phyloP scores from a whole-genome alignment of 2,329 filamentous ascomycete genomes.

The Fusarium sulawesiense region DNA sequence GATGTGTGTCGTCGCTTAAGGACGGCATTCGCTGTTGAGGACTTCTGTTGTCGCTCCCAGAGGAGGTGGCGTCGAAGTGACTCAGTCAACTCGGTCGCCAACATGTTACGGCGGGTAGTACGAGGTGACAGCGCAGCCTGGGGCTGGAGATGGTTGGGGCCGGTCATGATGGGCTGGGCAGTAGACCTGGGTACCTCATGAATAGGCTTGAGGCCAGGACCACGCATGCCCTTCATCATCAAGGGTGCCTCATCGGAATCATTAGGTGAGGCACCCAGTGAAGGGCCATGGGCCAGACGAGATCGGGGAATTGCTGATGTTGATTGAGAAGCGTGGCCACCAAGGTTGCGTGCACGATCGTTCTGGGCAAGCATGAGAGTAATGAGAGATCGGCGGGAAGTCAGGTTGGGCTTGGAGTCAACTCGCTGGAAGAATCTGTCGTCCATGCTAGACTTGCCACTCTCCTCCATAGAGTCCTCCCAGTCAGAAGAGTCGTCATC shows the following conservation, averaged over 20 bases:
- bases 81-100: slow-evolving; percentile 92
- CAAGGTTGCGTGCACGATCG: slow-evolving; percentile 76
- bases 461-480: slow-evolving; percentile 80
- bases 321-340: slow-evolving; percentile 74
- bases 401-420: slow-evolving; percentile 85
- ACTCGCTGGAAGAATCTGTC: slow-evolving; percentile 90
- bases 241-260: slow-evolving; percentile 72
- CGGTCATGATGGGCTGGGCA: slow-evolving; percentile 82
- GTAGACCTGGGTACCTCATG: slow-evolving; percentile 73
- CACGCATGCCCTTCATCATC: slow-evolving; percentile 71
- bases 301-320: slow-evolving; percentile 75
- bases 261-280: slow-evolving; percentile 63
- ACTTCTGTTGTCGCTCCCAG: slow-evolving; percentile 96
- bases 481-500: slow-evolving; percentile 72
- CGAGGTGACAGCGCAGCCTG: slow-evolving; percentile 87
- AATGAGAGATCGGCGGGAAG: slow-evolving; percentile 87
- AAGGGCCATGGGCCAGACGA: slow-evolving; percentile 60
- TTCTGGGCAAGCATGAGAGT: slow-evolving; percentile 87
- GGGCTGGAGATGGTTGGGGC: slow-evolving; percentile 71
- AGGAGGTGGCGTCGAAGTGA: slow-evolving; percentile 91
- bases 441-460: slow-evolving; percentile 83
- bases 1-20: slow-evolving; percentile 91
- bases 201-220: slow-evolving; percentile 63
- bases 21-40: slow-evolving; percentile 86
- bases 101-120: slow-evolving; percentile 94